Base-by-base conservation (phyloP, 2,329 filamentous ascomycete species). In the Xylogone sp. region DNA sequence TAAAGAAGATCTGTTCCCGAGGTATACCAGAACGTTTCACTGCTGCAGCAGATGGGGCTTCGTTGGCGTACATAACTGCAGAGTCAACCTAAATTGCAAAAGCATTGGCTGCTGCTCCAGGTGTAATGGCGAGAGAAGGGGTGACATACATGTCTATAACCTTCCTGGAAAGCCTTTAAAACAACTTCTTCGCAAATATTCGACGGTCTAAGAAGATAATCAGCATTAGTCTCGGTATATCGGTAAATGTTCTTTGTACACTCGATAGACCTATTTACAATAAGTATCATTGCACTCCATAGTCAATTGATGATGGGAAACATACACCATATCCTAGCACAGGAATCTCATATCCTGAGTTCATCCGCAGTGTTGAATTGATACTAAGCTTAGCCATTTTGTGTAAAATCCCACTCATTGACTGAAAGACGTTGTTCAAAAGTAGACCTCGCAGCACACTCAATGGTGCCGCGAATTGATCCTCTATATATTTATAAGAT, bases 261-360 rank as follows among this genome's bases (percentile, higher is more conserved):
- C 71, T 65, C 72, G 67, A 44, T 70, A 73, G 34, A 72, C 69
- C 68, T 71, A 48, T 31, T 48, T 27, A 21, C n/a, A 20, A 43
- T 48, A 42, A 54, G 48, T 57, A 53, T 45, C 19, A 16, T 7
- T 2, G 3, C n/a, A 44, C 21, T 5, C 19, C 44, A 43, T n/a
- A 51, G 24, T 13, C 18, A 46, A 31, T 21, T 22, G 42, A 21
- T 34, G 34, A 18, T 13, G 13, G 13, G n/a, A 12, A 10, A 66
- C 75, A 64, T 65, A 81, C 76, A 18, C 81, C 82, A 62, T 77
- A 84, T 27, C 81, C 82, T 1, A 86, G 68, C 7, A 76, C 59
- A 8, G 82, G 82, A 42, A 86, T 84, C 18, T 83, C 76, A 64
- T 83, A 75, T 42, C 82, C 82, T 16, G 81, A 84, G 49, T 77